Evolutionary conservation across 2,329 filamentous ascomycete genomes (phyloP).

Genomic region (Monosporascus sp.): DNA sequence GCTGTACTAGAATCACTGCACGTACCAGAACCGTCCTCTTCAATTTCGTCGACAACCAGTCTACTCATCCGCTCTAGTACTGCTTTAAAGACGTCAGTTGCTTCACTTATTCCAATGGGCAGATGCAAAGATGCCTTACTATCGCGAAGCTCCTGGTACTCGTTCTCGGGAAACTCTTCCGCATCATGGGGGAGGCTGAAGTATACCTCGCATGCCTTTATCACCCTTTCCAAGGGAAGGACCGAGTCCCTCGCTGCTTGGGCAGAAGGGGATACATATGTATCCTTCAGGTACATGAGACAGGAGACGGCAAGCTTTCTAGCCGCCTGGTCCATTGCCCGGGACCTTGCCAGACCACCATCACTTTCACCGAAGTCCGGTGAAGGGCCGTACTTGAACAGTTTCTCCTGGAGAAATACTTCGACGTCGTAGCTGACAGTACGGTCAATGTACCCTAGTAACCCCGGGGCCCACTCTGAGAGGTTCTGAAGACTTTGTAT

Average conservation of each 20-base stretch:
- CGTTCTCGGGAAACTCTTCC: slow-evolving; percentile 25
- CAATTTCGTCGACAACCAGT: slow-evolving; percentile 52
- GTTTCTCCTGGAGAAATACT: slow-evolving; percentile 35
- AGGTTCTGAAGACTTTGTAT: slow-evolving; percentile 27
- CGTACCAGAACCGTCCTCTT: slow-evolving; percentile 56
- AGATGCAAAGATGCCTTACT: slow-evolving; percentile 25
- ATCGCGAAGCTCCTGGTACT: slow-evolving; percentile 29
- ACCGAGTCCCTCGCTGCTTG: slow-evolving; percentile 40
- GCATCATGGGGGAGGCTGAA: slow-evolving; percentile 29
- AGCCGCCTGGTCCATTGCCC: slow-evolving; percentile 30
- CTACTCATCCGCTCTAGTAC: slow-evolving; percentile 44
- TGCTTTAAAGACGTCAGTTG: slow-evolving; percentile 22
- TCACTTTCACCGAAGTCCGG: slow-evolving; percentile 25
- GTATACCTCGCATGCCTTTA: slow-evolving; percentile 36
- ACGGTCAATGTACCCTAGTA: slow-evolving; percentile 42
- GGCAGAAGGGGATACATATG: slow-evolving; percentile 35
- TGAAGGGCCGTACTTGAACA: slow-evolving; percentile 33
- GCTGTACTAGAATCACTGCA: slow-evolving; percentile 34
- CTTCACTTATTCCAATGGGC: background rate
- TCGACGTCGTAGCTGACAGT: slow-evolving; percentile 37
- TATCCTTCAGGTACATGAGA: slow-evolving; percentile 40
- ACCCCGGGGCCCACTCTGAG: slow-evolving; percentile 44
- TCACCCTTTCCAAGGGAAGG: slow-evolving; percentile 33
- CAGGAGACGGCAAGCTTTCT: slow-evolving; percentile 38
- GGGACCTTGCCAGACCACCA: slow-evolving; percentile 23